Percentiles rank a stretch among this genome's conserved stretches.
These are phyloP conservation scores for Alternaria infectoria DNA, from an alignment of 2,329 filamentous ascomycete genomes.

Conservation along the genomic window DNA sequence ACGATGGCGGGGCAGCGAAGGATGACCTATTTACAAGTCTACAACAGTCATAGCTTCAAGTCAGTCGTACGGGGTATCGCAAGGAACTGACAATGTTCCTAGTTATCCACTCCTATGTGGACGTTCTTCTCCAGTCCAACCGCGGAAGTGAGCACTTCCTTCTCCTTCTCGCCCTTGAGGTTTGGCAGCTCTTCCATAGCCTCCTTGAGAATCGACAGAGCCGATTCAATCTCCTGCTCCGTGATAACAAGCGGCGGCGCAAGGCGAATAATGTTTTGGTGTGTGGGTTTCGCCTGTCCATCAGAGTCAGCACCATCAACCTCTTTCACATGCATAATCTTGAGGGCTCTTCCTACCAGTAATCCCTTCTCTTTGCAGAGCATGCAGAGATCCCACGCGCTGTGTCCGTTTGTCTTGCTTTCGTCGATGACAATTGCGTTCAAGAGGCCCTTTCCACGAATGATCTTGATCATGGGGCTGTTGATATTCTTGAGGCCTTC, in stretches of 20 bases:
- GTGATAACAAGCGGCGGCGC: conserved; percentile 96
- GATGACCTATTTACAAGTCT: neutral
- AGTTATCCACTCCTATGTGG: conserved; percentile 66
- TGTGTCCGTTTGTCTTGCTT: conserved; percentile 79
- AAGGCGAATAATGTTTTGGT: conserved; percentile 97
- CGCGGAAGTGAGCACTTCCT: conserved; percentile 57
- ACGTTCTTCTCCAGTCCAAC: conserved; percentile 63
- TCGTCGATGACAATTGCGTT: conserved; percentile 98
- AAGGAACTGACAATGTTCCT: conserved; percentile 7
- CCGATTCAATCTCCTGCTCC: conserved; percentile 80
- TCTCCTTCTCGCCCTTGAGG: conserved; percentile 60
- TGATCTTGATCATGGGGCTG: conserved; percentile 77
- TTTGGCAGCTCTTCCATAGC: conserved; percentile 81
- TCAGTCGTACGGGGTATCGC: conserved; percentile 21
- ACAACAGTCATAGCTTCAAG: neutral
- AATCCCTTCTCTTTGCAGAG: conserved; percentile 94
- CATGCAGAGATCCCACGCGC: conserved; percentile 96
- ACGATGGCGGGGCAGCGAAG: neutral
- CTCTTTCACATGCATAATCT: conserved; percentile 46
- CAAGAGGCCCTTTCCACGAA: conserved; percentile 90
- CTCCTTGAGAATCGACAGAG: conserved; percentile 79
- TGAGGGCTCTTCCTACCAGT: conserved; percentile 68
- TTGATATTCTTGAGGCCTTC: conserved; percentile 76
- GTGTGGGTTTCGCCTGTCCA: conserved; percentile 90
- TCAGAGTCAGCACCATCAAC: conserved; percentile 32